Percentiles rank a stretch among this genome's conserved stretches.
These are phyloP conservation scores for Dictyostelium brefeldianum DNA, from an alignment of 78 protist species.

Conservation along the genomic window DNA sequence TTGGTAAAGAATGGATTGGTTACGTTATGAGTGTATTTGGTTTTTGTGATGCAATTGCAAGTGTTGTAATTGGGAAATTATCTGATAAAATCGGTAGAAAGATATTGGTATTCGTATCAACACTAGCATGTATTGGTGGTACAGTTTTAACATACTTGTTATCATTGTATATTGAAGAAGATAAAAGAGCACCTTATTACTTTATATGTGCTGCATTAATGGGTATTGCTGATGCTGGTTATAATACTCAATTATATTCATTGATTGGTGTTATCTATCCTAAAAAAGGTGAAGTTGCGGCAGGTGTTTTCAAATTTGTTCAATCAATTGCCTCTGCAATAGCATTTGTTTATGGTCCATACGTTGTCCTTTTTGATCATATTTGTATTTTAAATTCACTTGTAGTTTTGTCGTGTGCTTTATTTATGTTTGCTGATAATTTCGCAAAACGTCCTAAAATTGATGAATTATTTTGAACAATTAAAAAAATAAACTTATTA, in stretches of 20 bases:
- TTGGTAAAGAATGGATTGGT: conserved; percentile 16
- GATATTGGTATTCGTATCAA: conserved; percentile 6
- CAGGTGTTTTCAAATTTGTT: conserved; percentile 70
- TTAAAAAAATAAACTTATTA: neutral
- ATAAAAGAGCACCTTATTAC: neutral
- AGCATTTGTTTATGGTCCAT: conserved; percentile 63
- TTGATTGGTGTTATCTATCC: conserved; percentile 54
- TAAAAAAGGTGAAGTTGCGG: conserved; percentile 56
- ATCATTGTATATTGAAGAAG: neutral
- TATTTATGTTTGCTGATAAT: conserved; percentile 45
- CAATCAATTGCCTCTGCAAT: conserved; percentile 63
- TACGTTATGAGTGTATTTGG: conserved; percentile 73
- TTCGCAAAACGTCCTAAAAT: neutral
- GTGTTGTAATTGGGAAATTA: conserved; percentile 30
- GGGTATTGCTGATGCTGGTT: conserved; percentile 76
- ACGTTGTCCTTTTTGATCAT: neutral
- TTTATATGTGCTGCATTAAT: conserved; percentile 53
- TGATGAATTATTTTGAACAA: conserved; percentile 5
- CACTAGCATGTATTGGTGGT: conserved; percentile 31
- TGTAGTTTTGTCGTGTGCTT: conserved; percentile 48
- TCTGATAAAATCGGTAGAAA: conserved; percentile 61
- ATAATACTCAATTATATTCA: conserved; percentile 64
- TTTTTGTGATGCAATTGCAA: conserved; percentile 55
- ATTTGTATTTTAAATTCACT: conserved; percentile 2
- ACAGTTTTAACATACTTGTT: conserved; percentile 11